Base-by-base conservation (phyloP, 2,329 filamentous ascomycete species). In the Beauveria brongniartii region DNA sequence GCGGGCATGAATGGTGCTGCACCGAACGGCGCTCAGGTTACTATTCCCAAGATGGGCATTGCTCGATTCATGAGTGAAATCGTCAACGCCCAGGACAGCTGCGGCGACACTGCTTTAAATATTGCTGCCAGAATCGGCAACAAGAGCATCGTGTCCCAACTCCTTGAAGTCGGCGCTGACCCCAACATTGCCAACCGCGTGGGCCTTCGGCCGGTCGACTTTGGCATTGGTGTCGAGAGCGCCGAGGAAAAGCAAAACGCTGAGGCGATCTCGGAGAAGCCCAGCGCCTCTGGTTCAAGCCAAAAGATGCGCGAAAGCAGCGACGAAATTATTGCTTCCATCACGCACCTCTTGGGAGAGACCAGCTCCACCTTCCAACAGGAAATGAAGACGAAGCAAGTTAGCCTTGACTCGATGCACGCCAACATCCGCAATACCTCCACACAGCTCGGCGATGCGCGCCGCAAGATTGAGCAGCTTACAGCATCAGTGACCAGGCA, bases 11-110 rank as follows among this genome's bases (percentile, higher is more conserved):
- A 74, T 43, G 71, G 70, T 26, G 69, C 68, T 53, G 64, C 58
- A 12, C 67, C 71, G n/a, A 76, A 67, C 65, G 77, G 74, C 64
- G 78, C 78, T 12, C 77, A 77, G 44, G 68, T 68, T 5, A 56
- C 59, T 14, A 76, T 75, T 47, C 89, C 84, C 59, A 90, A 83
- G 64, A 95, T 97, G 74, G 91, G 89, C 26, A 82, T 99, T 58
- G 92, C 91, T 34, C 87, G 91, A 43, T 99, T 99, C 75, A 95
- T 99, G 84, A 91, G 89, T 54, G 92, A 97, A 70, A 95, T 99
- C 72, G 93, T 99, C 63, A 97, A 99, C 68, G 89, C 92, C 0
- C 90, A 93, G 68, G 94, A 99, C 73, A 92, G 92, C 68, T 89
- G 90, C 40, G 94, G 94, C 0, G 96, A 99, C 70, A 99, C 94